Evolutionary conservation across 192 early-diverging fungal genomes (phyloP).

Genomic region (Backusella westeae): DNA sequence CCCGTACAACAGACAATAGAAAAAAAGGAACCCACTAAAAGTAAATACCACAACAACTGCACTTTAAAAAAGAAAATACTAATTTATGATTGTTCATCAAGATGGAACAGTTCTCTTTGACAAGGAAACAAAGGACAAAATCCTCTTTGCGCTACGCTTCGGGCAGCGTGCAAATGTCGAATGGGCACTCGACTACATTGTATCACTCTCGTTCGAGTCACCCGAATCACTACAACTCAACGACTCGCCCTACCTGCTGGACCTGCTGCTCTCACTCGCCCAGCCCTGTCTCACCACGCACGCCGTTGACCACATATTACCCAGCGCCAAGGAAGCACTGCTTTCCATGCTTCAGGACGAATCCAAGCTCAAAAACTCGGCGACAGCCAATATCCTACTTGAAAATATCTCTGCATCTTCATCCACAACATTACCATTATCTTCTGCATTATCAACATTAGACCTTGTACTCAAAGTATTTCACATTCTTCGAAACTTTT

Average conservation of each 20-base stretch:
- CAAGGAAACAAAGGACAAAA: slow-evolving; percentile 46
- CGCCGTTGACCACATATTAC: not conserved
- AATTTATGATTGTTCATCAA: not conserved
- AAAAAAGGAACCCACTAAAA: not conserved
- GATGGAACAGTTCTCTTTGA: not conserved
- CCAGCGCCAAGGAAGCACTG: not conserved
- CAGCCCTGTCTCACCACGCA: not conserved
- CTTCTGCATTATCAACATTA: not conserved
- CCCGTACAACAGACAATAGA: not conserved
- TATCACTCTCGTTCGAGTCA: slow-evolving; percentile 58
- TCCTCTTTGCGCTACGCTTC: slow-evolving; percentile 69
- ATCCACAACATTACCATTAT: not conserved
- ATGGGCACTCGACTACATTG: slow-evolving; percentile 73
- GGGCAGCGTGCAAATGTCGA: slow-evolving; percentile 73
- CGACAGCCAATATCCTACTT: not conserved
- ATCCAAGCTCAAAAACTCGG: not conserved
- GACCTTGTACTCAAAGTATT: slow-evolving; percentile 54
- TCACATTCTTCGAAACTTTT: slow-evolving; percentile 69
- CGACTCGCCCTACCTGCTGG: slow-evolving; percentile 51
- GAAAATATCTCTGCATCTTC: slow-evolving; percentile 3
- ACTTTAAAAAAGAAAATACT: not conserved
- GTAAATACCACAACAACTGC: not conserved
- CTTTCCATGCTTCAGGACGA: not conserved
- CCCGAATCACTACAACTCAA: slow-evolving; percentile 57
- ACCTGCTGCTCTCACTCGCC: not conserved